Evolutionary conservation across 768 basidiomycete genomes (phyloP).

Genomic region (Termitomyces sp.): DNA sequence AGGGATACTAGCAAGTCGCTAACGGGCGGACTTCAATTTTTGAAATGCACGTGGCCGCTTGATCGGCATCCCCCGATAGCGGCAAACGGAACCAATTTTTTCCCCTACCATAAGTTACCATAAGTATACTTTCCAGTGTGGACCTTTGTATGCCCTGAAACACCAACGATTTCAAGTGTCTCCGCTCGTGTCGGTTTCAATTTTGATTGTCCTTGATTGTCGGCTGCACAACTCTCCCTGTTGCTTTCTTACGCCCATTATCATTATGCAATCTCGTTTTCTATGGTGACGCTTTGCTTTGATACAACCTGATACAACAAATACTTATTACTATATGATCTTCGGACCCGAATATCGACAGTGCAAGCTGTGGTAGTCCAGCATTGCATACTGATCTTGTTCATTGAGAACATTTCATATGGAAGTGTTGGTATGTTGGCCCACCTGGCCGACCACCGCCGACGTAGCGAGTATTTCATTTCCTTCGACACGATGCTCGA

Average conservation of each 20-base stretch:
- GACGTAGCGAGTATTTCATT: not conserved
- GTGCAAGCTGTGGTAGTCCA: too few species aligned
- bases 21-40: slow-evolving; percentile 18
- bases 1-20: not conserved
- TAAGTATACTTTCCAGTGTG: too few species aligned
- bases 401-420: too few species aligned
- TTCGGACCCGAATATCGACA: not conserved
- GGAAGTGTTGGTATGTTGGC: not conserved
- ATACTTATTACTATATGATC: too few species aligned
- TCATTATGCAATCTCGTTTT: not conserved
- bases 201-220: not conserved
- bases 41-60: slow-evolving; percentile 12
- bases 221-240: not conserved
- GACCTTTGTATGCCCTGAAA: not conserved
- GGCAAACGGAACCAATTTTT: not conserved
- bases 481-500: not conserved
- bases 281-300: not conserved
- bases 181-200: not conserved
- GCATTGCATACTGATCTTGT: too few species aligned
- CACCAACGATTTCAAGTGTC: not conserved
- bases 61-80: slow-evolving; percentile 11
- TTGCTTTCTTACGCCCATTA: too few species aligned
- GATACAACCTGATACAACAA: too few species aligned
- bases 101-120: too few species aligned
- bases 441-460: not conserved